Percentiles rank a stretch among this genome's conserved stretches.
phyloP scores from a whole-genome alignment of 768 basidiomycete species.

The Agaricus sinodeliciosus region DNA sequence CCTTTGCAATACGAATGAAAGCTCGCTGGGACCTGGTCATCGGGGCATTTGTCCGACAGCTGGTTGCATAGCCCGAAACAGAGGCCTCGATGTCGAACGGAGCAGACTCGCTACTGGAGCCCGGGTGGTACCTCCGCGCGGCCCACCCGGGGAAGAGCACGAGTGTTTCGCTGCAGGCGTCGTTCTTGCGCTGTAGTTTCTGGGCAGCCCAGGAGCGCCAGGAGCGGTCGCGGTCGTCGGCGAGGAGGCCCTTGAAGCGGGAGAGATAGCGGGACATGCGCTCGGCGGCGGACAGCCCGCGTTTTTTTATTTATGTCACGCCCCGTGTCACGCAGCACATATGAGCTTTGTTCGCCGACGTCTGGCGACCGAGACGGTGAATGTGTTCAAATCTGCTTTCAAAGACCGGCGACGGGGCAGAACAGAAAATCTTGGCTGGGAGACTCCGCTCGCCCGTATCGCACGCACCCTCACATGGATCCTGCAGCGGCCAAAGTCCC shows the following conservation, averaged over 20 bases:
- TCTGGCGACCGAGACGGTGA: neutral
- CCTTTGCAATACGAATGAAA: constrained; percentile 72
- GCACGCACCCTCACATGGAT: constrained; percentile 90
- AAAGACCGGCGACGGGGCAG: constrained; percentile 24
- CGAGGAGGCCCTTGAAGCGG: neutral
- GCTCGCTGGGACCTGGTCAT: constrained; percentile 71
- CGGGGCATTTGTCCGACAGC: constrained; percentile 47
- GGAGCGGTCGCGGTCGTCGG: constrained; percentile 10
- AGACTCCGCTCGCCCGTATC: constrained; percentile 60
- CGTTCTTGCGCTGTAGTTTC: neutral
- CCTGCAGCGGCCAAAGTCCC: constrained; percentile 77
- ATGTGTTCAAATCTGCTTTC: neutral
- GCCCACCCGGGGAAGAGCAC: constrained; percentile 83
- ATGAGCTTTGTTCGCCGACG: constrained; percentile 1
- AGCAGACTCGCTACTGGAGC: constrained; percentile 13
- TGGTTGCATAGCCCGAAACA: constrained; percentile 72
- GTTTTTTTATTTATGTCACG: neutral
- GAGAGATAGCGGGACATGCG: neutral
- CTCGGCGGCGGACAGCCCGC: neutral
- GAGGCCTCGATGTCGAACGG: constrained; percentile 69
- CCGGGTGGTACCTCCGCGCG: constrained; percentile 35
- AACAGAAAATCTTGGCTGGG: constrained; percentile 51
- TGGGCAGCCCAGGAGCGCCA: constrained; percentile 10
- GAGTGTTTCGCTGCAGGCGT: constrained; percentile 34
- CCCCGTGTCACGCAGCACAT: neutral